Conservation (phyloP, 179 eudicot species). For the Corrigiola litoralis region DNA sequence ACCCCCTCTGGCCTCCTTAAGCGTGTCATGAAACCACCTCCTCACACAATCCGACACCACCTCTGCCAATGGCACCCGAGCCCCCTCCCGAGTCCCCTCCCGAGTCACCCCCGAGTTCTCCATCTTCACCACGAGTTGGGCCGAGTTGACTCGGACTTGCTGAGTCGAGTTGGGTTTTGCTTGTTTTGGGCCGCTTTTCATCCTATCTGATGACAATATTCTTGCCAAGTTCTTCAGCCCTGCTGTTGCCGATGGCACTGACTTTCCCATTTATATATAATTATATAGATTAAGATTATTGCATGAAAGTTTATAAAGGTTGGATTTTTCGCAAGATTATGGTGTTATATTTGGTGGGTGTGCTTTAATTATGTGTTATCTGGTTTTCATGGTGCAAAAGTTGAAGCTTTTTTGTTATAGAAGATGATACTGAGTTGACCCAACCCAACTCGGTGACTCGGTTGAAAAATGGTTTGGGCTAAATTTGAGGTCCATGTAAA, state of each 20-base stretch:
- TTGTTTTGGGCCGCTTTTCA: constrained; percentile 21
- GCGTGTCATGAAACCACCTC: constrained; percentile 31
- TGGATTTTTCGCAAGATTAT: neutral
- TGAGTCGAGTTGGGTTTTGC: constrained; percentile 20
- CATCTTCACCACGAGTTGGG: constrained; percentile 17
- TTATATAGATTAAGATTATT: neutral
- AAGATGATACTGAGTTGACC: no score
- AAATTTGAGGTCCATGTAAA: no score
- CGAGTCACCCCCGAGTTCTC: constrained; percentile 4
- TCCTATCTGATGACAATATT: constrained; percentile 31
- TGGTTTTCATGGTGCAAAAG: constrained; percentile 16
- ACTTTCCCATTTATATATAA: constrained; percentile 37
- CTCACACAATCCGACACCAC: constrained; percentile 30
- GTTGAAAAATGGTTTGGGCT: no score
- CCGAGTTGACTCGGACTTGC: constrained; percentile 28
- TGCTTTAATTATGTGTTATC: constrained; percentile 3
- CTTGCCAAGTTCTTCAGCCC: constrained; percentile 37
- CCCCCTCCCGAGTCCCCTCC: no score
- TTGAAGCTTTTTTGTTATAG: constrained; percentile 1
- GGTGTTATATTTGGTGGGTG: neutral
- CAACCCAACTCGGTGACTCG: no score
- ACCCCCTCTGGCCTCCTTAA: constrained; percentile 29
- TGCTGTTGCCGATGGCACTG: constrained; percentile 31
- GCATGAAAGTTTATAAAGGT: neutral
- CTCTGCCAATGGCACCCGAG: constrained; percentile 23